Conservation (phyloP, 1,284 basidiomycete species). For the Mycena sp. region DNA sequence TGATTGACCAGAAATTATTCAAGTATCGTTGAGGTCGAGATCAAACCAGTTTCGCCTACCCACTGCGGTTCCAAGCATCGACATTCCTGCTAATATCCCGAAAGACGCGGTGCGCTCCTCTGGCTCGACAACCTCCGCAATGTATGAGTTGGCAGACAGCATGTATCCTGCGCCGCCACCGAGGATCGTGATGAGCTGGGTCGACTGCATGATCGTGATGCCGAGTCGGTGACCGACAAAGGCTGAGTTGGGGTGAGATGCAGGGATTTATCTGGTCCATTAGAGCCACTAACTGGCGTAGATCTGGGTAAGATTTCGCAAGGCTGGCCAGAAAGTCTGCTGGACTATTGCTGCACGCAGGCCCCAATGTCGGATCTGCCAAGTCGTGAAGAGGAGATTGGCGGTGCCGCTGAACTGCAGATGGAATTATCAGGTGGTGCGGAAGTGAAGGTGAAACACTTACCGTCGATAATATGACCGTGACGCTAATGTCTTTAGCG, state of each 20-base stretch:
- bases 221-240: conserved; percentile 10
- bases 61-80: conserved; percentile 16
- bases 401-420: conserved; percentile 7
- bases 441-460: background rate
- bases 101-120: conserved; percentile 16
- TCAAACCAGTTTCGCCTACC: background rate
- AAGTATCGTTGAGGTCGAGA: background rate
- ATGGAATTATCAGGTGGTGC: background rate
- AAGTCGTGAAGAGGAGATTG: conserved; percentile 21
- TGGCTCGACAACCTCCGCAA: conserved; percentile 15
- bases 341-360: conserved; percentile 17
- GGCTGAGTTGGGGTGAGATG: background rate
- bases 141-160: conserved; percentile 19
- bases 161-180: conserved; percentile 15
- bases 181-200: conserved; percentile 17
- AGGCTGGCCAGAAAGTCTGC: conserved; percentile 23
- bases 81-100: conserved; percentile 13
- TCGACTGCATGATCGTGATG: conserved; percentile 14
- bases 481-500: conserved; percentile 15
- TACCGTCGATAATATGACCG: conserved; percentile 11
- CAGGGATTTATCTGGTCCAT: background rate
- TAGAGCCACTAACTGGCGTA: conserved; percentile 8
- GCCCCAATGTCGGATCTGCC: conserved; percentile 26
- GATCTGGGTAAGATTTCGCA: conserved; percentile 19
- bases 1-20: background rate